Conservation (phyloP, 352 stramenopile species). For the Pythium vanterpoolii region DNA sequence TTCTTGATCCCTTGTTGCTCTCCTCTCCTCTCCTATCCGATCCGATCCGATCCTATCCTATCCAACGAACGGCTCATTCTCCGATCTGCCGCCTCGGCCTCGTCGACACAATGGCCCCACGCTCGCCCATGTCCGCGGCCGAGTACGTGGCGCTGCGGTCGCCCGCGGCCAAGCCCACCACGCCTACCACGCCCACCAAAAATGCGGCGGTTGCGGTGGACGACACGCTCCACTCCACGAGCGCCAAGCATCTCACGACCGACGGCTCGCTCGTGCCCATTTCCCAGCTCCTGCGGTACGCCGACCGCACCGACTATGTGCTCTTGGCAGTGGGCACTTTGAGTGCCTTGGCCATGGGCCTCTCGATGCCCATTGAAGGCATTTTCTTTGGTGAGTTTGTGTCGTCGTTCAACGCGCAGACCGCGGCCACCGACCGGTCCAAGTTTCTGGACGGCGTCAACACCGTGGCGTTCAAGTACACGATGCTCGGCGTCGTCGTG, state of each 20-base stretch:
- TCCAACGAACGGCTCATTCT: neutral
- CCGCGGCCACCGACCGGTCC: slow-evolving; percentile 11
- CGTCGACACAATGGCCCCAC: neutral
- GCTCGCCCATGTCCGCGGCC: neutral
- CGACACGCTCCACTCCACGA: too few relatives aligned
- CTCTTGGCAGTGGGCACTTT: slow-evolving; percentile 55
- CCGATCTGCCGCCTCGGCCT: neutral
- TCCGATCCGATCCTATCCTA: neutral
- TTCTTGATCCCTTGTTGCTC: neutral
- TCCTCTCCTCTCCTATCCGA: too few relatives aligned
- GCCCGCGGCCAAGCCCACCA: neutral
- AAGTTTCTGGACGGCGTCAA: slow-evolving; percentile 22
- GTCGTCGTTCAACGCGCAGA: slow-evolving; percentile 63
- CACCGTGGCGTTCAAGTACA: slow-evolving; percentile 1
- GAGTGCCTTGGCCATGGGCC: slow-evolving; percentile 33
- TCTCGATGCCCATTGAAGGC: slow-evolving; percentile 64
- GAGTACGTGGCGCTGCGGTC: neutral
- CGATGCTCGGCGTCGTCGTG: neutral
- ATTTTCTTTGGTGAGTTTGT: slow-evolving; percentile 69
- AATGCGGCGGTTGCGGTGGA: too few relatives aligned
- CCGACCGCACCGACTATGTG: slow-evolving; percentile 46
- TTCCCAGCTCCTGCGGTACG: slow-evolving; percentile 45
- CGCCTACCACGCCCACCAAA: neutral
- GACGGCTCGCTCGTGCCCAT: slow-evolving; percentile 35
- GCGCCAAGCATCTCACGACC: neutral